Conservation (phyloP, 768 basidiomycete species). For the Tulasnella sp. region DNA sequence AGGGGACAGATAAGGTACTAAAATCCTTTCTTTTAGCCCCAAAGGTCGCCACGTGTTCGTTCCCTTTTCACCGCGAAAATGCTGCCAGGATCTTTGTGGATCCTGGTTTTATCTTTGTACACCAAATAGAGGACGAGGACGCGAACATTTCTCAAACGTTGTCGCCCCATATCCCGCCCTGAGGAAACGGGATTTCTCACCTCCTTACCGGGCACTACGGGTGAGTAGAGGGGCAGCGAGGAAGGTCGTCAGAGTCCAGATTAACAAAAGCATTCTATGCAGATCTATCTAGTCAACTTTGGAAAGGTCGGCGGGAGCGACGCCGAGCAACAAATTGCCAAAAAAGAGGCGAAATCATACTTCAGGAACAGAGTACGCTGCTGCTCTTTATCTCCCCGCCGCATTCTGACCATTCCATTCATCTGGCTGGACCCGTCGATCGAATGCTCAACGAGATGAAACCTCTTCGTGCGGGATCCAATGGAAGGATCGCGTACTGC, state of each 20-base stretch:
- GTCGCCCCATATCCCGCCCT: no score
- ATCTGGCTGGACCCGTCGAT: slow-evolving; percentile 53
- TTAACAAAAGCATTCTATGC: no score
- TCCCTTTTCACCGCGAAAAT: no score
- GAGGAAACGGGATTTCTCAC: no score
- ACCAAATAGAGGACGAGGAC: no score
- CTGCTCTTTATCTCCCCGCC: neutral
- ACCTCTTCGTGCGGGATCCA: slow-evolving; percentile 71
- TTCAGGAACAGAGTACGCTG: slow-evolving; percentile 57
- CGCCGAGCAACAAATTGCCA: slow-evolving; percentile 59
- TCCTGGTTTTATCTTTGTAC: no score
- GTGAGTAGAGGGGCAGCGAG: slow-evolving; percentile 14
- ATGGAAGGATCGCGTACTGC: slow-evolving; percentile 49
- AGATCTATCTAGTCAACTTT: slow-evolving; percentile 40
- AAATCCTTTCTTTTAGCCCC: no score
- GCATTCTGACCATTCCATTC: slow-evolving; percentile 17
- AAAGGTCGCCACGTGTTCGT: no score
- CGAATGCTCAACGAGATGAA: slow-evolving; percentile 69
- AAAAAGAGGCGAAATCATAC: slow-evolving; percentile 50
- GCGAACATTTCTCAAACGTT: no score
- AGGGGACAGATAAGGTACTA: no score
- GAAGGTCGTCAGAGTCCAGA: neutral
- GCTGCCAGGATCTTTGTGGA: no score
- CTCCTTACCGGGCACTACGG: slow-evolving; percentile 58
- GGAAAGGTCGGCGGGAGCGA: slow-evolving; percentile 47